Percentiles rank a stretch among this genome's conserved stretches.
Conservation (phyloP, 768 basidiomycete species). For the Rickenella mellea region DNA sequence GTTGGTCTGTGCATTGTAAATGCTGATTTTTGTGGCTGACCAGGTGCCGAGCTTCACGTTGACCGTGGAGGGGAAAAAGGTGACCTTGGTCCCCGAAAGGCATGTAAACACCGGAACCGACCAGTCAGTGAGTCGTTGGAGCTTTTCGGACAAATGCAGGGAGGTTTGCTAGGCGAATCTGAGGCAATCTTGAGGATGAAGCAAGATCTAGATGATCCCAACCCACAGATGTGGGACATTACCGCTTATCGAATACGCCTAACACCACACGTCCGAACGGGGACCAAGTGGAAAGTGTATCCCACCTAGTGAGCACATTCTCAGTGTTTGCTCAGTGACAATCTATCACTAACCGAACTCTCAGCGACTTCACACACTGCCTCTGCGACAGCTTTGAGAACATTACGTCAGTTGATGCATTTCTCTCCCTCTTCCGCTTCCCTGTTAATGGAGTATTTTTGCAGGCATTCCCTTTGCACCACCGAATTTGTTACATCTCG, state of each 20-base stretch:
- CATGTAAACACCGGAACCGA: slow-evolving; percentile 80
- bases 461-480: slow-evolving; percentile 93
- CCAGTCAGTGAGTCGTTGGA: slow-evolving; percentile 78
- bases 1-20: no score
- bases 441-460: neutral
- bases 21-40: slow-evolving; percentile 1
- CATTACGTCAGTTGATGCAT: slow-evolving; percentile 68
- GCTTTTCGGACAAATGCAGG: slow-evolving; percentile 90
- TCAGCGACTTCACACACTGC: slow-evolving; percentile 98
- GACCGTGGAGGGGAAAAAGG: slow-evolving; percentile 79
- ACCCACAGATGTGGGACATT: slow-evolving; percentile 99
- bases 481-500: slow-evolving; percentile 92
- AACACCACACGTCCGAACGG: slow-evolving; percentile 87
- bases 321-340: no score
- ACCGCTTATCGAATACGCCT: slow-evolving; percentile 92
- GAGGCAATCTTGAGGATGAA: slow-evolving; percentile 96
- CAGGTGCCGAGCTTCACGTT: slow-evolving; percentile 87
- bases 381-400: slow-evolving; percentile 97
- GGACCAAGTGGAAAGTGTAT: slow-evolving; percentile 92
- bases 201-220: slow-evolving; percentile 83
- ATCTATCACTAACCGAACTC: no score
- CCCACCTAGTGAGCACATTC: no score
- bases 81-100: slow-evolving; percentile 66
- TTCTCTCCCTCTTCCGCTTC: neutral
- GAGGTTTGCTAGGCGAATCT: slow-evolving; percentile 83